Conservation (phyloP, 179 eudicot species). For the Amaranthus tricolor region DNA sequence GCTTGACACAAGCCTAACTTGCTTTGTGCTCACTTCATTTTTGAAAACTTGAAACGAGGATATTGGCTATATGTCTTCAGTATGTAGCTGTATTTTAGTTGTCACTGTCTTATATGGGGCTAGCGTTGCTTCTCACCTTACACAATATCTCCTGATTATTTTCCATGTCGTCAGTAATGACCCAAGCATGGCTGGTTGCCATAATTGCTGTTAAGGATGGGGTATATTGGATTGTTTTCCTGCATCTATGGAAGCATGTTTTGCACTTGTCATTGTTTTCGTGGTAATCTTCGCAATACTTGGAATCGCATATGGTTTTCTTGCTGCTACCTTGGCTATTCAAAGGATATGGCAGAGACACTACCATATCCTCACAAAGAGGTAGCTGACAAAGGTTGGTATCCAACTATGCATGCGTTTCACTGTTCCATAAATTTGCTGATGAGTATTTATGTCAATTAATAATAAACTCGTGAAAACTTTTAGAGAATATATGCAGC, state of each 20-base stretch:
- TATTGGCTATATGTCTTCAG: too few species aligned
- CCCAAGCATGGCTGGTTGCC: conserved; percentile 85
- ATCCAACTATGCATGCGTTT: background rate
- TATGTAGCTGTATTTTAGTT: too few species aligned
- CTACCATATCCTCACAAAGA: conserved; percentile 88
- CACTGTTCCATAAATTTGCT: background rate
- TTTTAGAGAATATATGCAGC: background rate
- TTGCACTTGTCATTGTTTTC: conserved; percentile 65
- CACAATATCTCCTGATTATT: background rate
- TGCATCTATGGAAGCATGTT: conserved; percentile 85
- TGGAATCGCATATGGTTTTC: conserved; percentile 85
- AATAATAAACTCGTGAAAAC: background rate
- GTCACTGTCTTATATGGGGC: background rate
- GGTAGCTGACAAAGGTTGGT: conserved; percentile 83
- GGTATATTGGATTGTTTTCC: conserved; percentile 85
- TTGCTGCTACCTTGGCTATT: conserved; percentile 82
- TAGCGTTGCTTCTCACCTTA: background rate
- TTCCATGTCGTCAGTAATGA: conserved; percentile 35
- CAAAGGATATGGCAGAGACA: conserved; percentile 98
- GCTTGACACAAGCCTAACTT: too few species aligned
- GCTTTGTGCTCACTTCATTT: too few species aligned
- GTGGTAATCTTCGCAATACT: conserved; percentile 79
- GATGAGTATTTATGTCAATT: too few species aligned
- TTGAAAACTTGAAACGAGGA: too few species aligned
- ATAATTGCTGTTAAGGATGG: conserved; percentile 88